Conservation (phyloP, 352 stramenopile genomes). For the Globisporangium nagaii region DNA sequence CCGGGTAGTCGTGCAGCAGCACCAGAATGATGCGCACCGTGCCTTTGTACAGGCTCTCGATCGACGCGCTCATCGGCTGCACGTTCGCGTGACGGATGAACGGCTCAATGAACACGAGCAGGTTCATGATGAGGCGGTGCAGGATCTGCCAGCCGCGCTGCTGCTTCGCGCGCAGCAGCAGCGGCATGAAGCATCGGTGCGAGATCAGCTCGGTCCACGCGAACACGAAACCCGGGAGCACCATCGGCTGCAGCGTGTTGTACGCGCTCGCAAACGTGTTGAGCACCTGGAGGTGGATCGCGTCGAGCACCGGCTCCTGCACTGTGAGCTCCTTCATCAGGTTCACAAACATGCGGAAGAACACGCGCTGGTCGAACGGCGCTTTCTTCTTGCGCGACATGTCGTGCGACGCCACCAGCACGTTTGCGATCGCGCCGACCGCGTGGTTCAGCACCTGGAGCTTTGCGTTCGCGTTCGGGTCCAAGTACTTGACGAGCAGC, state of each 20-base stretch:
- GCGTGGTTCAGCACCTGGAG: slow-evolving; percentile 94
- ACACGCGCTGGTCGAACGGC: slow-evolving; percentile 96
- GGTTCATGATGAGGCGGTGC: slow-evolving; percentile 96
- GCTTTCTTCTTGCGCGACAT: slow-evolving; percentile 79
- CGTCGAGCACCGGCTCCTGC: slow-evolving; percentile 91
- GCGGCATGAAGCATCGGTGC: slow-evolving; percentile 98
- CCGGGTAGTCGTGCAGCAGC: slow-evolving; percentile 98
- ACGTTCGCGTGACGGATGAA: slow-evolving; percentile 90
- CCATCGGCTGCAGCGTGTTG: slow-evolving; percentile 95
- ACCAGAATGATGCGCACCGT: slow-evolving; percentile 97
- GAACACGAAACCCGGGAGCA: slow-evolving; percentile 97
- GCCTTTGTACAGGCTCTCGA: slow-evolving; percentile 97
- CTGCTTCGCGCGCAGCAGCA: slow-evolving; percentile 91
- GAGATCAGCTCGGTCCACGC: slow-evolving; percentile 98
- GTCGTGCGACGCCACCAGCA: slow-evolving; percentile 88
- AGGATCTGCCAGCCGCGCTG: slow-evolving; percentile 97
- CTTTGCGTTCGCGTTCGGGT: slow-evolving; percentile 70
- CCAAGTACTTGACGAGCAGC: slow-evolving; percentile 95
- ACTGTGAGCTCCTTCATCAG: slow-evolving; percentile 97
- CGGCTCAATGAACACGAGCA: slow-evolving; percentile 97
- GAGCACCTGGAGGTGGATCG: slow-evolving; percentile 93
- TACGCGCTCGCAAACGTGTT: slow-evolving; percentile 96
- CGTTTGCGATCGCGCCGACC: slow-evolving; percentile 91
- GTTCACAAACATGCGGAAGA: slow-evolving; percentile 98
- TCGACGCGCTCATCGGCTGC: slow-evolving; percentile 80